phyloP scores from a whole-genome alignment of 768 basidiomycete genomes.

The Hygrocybe punicea region DNA sequence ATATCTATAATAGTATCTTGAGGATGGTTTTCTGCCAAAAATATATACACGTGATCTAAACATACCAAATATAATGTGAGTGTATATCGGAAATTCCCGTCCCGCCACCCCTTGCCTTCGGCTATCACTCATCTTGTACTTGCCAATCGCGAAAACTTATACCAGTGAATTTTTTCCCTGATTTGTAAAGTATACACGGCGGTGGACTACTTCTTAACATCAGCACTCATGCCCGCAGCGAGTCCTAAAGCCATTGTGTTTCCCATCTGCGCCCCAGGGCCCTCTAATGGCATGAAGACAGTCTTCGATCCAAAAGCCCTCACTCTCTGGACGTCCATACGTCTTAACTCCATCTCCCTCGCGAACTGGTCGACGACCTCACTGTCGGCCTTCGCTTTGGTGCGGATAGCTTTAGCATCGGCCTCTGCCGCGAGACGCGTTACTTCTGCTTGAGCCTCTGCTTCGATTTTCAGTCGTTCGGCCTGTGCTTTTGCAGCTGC shows the following conservation, averaged over 20 bases:
- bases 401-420: conserved; percentile 63
- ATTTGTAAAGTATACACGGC: too few relatives aligned
- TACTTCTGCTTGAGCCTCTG: conserved; percentile 74
- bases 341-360: conserved; percentile 69
- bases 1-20: too few relatives aligned
- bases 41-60: too few relatives aligned
- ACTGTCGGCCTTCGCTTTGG: conserved; percentile 62
- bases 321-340: conserved; percentile 61
- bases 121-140: too few relatives aligned
- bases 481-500: conserved; percentile 75
- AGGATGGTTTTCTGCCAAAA: too few relatives aligned
- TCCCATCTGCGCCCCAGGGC: conserved; percentile 55
- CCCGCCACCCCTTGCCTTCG: too few relatives aligned
- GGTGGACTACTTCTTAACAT: conserved; percentile 22
- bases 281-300: conserved; percentile 64
- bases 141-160: too few relatives aligned
- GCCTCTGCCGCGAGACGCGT: conserved; percentile 73
- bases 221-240: conserved; percentile 61
- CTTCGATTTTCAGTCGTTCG: conserved; percentile 65
- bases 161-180: too few relatives aligned
- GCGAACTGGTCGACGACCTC: conserved; percentile 64
- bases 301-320: conserved; percentile 66
- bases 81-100: too few relatives aligned
- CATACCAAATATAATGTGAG: too few relatives aligned
- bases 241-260: conserved; percentile 64